Base-by-base conservation (phyloP, 768 basidiomycete species). In the Pleurotus giganteus region DNA sequence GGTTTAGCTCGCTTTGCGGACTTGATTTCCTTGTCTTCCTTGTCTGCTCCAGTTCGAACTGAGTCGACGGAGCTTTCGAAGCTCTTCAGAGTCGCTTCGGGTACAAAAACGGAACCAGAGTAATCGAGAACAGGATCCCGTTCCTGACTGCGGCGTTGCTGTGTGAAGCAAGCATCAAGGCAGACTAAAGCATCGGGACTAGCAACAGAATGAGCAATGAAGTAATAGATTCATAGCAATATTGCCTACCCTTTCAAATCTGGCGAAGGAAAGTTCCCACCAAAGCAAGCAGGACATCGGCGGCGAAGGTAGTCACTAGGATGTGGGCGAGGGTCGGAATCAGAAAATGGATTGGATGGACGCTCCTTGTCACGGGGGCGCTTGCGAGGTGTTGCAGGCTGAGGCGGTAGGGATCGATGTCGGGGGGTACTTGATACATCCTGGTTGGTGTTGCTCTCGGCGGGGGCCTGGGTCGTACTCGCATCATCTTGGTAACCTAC, bases 81-180 rank as follows among this genome's bases (percentile, higher is more conserved):
- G 1, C 26, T 42, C 8, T 57, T 27, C 7, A 69, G 61, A 6
- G 65, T 58, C 4, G 9, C 42, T 12, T 61, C 46, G 0, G 64
- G 41, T 0, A 71, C 27, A 47, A 67, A 71, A 6, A 63, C 52
- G 0, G 63, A 56, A 0, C 56, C 44, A 1, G 67, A 63, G 51
- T 68, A 66, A 0, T 26, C 26, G 24, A 37, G 28, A n/a, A 62
- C 58, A 0, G 63, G 61, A 37, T 66, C 61, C 1, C 55, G 59
- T 7, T 47, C 39, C n/a, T 58, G 34, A 0, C 52, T 53, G 37
- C 61, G 47, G 1, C 59, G 61, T 51, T 72, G 71, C 49, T 74
- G 71, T 21, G 62, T 69, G 43, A 74, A 72, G 56, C 66, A 69
- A 1, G 63, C 66, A 58, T 74, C 71, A 11, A 67, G n/a, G 44